Base-by-base conservation (phyloP, 441 rosid genomes). In the Theobroma grandiflorum region DNA sequence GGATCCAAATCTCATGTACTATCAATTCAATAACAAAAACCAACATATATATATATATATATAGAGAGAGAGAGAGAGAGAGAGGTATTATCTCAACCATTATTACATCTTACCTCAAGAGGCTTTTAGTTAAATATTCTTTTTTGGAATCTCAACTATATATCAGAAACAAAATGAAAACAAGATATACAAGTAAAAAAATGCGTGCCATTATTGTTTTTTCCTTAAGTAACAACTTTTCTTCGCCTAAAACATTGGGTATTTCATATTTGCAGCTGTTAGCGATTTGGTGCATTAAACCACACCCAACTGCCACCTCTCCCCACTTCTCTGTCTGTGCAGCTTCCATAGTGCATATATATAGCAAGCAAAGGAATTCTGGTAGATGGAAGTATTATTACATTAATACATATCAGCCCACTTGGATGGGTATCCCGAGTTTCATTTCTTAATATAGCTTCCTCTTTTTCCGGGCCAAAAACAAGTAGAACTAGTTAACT, bases 371-470 rank as follows among this genome's bases (percentile, higher is more conserved):
- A 42, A 12, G 31, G 20, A 42, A 43, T 6, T 12, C 37, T 10
- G 72, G 37, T 22, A 67, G 33, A 35, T 10, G 6, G 16, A 6
- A 40, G 6, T 8, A 15, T 8, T 33, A n/a, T 20, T 4, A 67
- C 65, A 37, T 9, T 52, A 58, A 40, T 26, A 26, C 1, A 26
- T 26, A 38, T 40, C 77, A 57, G 11, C 22, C 66, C 15, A 42
- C 53, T 59, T 26, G 40, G 35, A 33, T 35, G 64, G 33, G 66
- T 57, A 40, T 12, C n/a, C 53, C 2, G 22, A 47, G 63, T 58
- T 78, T 70, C 50, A 72, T 38, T 67, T 43, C 64, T 53, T 53
- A 26, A 26, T 26, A 26, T 26, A 79, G 50, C 77, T 50, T 63
- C 63, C 52, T 16, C 33, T 42, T 47, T 40, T 31, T 37, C 47